Percentiles rank a stretch among this genome's conserved stretches.
Evolutionary conservation across 495 filamentous ascomycete species (phyloP).

Genomic region (Daldinia concentrica): DNA sequence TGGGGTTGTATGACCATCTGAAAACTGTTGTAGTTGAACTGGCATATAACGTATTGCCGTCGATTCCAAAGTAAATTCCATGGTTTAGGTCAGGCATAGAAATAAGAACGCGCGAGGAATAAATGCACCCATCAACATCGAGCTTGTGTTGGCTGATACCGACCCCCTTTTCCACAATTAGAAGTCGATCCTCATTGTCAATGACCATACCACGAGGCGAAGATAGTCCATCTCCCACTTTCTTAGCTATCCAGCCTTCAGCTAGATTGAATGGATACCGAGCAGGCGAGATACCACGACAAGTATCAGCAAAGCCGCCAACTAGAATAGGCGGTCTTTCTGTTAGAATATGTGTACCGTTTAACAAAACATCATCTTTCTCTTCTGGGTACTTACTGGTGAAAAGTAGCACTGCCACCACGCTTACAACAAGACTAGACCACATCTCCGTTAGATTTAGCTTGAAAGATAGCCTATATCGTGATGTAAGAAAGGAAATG

Average conservation of each 20-base stretch:
- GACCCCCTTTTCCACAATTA: slow-evolving; percentile 64
- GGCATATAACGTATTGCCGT: slow-evolving; percentile 72
- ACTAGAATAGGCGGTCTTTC: background rate
- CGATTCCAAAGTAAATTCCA: slow-evolving; percentile 69
- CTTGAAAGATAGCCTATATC: background rate
- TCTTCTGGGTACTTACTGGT: slow-evolving; percentile 9
- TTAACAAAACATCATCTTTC: background rate
- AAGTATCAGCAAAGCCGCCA: slow-evolving; percentile 30
- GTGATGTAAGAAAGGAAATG: background rate
- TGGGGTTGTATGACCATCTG: slow-evolving; percentile 68
- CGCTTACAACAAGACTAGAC: background rate
- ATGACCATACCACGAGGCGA: slow-evolving; percentile 68
- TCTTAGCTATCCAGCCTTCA: slow-evolving; percentile 63
- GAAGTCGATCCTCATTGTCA: slow-evolving; percentile 66
- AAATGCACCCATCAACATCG: slow-evolving; percentile 53
- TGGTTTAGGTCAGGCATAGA: slow-evolving; percentile 56
- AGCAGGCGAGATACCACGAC: slow-evolving; percentile 38
- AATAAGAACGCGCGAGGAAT: slow-evolving; percentile 15
- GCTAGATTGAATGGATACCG: slow-evolving; percentile 60
- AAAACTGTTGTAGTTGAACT: slow-evolving; percentile 66
- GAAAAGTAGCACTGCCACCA: background rate
- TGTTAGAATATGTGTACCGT: background rate
- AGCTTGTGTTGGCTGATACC: slow-evolving; percentile 66
- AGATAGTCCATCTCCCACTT: slow-evolving; percentile 63
- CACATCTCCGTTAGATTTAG: slow-evolving; percentile 9